Base-by-base conservation (phyloP, 2,329 filamentous ascomycete species). In the Albifimbria verrucaria region DNA sequence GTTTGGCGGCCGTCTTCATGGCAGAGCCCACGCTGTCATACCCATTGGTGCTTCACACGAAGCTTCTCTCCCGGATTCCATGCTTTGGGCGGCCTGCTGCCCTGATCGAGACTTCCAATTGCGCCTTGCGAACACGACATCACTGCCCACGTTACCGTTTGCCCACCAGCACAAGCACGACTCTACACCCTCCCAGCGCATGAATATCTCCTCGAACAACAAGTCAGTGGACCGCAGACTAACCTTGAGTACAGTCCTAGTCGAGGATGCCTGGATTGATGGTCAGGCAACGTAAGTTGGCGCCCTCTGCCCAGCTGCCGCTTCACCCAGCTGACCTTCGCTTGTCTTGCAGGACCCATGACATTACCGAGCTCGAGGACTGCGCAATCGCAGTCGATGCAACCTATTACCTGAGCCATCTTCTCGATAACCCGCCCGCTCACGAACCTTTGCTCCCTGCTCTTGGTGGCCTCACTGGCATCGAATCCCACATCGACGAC, bases 401-500 rank as follows among this genome's bases (percentile, higher is more conserved):
- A 52, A 88, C 89, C 50, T 89, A 95, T 72, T 97, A 94, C 70
- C 83, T 99, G 58, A 82, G 88, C 68, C 85, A 86, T 55, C 82
- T 96, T 59, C 84, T 96, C 63, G 84, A 88, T 65, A 82, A 80
- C 52, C 71, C 81, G 43, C 82, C 85, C 24, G 86, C 83, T 45
- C 88, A 90, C 66, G 94, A 99, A 71, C 92, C 93, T 42, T 85
- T 99, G 28, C 82, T 97, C 28, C 86, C 92, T 52, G 94, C 94
- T 21, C 83, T 97, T 47, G 94, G 93, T 48, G 94, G 94, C 53
- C 81, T 93, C 56, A 94, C 93, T 55, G 89, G 89, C 50, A 80
- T 97, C 65, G 83, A 83, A 70, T 78, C 76, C 59, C 87, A 88
- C 64, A 87, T 99, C 57, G 84, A 90, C 66, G 80, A 82, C 49